Evolutionary conservation across 1,139 yeast genomes (phyloP).

Genomic region (Petasospora rhodanensis): DNA sequence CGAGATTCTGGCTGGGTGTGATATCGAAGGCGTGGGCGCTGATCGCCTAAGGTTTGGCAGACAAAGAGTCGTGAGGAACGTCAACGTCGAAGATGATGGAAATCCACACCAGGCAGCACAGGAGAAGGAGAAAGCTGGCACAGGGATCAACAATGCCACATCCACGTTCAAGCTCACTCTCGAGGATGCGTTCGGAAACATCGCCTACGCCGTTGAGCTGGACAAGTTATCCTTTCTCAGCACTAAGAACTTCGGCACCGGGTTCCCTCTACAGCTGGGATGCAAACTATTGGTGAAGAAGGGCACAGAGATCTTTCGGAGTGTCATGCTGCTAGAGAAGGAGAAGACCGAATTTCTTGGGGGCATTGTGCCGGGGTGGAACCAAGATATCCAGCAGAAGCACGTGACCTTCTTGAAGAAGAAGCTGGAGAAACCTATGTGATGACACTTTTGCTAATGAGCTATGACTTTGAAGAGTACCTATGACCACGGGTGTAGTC

Average conservation of each 20-base stretch:
- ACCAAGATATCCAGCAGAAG: constrained; percentile 25
- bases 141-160: constrained; percentile 14
- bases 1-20: constrained; percentile 22
- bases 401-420: constrained; percentile 25
- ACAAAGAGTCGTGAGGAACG: constrained; percentile 19
- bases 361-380: constrained; percentile 33
- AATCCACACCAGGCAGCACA: neutral
- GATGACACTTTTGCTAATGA: too few relatives aligned
- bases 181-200: constrained; percentile 32
- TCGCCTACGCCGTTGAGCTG: constrained; percentile 31
- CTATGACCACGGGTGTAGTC: too few relatives aligned
- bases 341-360: constrained; percentile 25
- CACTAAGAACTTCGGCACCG: constrained; percentile 18
- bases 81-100: constrained; percentile 17
- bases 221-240: constrained; percentile 28
- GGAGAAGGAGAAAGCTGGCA: too few relatives aligned
- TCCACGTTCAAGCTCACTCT: constrained; percentile 28
- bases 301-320: constrained; percentile 21
- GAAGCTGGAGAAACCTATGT: neutral
- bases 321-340: constrained; percentile 24
- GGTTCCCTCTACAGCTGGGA: constrained; percentile 33
- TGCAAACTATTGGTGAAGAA: constrained; percentile 28
- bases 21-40: constrained; percentile 26
- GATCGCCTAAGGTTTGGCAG: constrained; percentile 20
- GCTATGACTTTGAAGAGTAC: too few relatives aligned